Base-by-base conservation (phyloP, 2,329 filamentous ascomycete species). In the Colletotrichum musae region DNA sequence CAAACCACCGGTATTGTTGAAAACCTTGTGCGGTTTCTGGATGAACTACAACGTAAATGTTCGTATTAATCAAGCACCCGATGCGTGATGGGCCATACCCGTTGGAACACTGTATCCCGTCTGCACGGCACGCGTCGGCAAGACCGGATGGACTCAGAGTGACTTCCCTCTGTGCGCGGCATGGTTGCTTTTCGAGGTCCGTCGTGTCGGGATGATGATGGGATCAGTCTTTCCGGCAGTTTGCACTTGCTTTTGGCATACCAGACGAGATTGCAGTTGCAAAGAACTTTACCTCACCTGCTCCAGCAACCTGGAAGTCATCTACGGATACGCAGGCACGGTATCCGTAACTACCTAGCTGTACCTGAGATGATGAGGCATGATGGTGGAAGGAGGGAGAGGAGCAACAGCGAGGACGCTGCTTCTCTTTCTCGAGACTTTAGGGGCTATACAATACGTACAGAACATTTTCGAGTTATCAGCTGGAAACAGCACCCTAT, bases 41-140 rank as follows among this genome's bases (percentile, higher is more conserved):
- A 36, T 36, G 32, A 36, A 36, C 32, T 36, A 36, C 32, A 36
- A 36, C 32, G 32, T 36, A 36, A 36, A 26, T 43, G 54, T 41
- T 68, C 61, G 66, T 68, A 68, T 65, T 65, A 56, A 68, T 65
- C 61, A 68, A 68, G 61, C 18, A 32, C 32, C 32, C 7, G 32
- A 36, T 9, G 32, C 32, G 32, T 10, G 48, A 54, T 59, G 53
- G 66, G 61, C 32, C 32, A 10, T 36, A 59, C 61, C 50, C 39
- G 43, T 59, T 68, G 66, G 66, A 65, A 68, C 61, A 54, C 54
- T 56, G 50, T 32, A 68, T 52, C 43, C 24, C n/a, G 24, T 64
- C 59, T 52, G 21, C 36, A 47, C 32, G 24, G 21, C 43, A 59
- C 41, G 41, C 41, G 15, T 43, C 64, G 59, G 64, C 36, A 64